Percentiles rank a stretch among this genome's conserved stretches.
Conservation (phyloP, 164 flowering plant genomes). For the Buxus sempervirens region DNA sequence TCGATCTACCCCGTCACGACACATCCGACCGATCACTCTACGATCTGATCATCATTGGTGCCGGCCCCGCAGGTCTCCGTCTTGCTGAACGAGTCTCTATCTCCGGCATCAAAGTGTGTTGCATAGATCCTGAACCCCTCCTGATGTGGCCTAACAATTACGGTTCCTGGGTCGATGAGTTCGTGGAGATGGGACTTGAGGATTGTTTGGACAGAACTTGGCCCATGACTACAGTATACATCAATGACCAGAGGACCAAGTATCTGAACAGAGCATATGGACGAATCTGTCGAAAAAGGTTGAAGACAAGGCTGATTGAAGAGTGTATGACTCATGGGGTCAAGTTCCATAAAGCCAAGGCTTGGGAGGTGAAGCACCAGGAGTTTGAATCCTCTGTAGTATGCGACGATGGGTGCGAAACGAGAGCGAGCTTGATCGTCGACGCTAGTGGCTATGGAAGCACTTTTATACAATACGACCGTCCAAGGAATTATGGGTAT, state of each 20-base stretch:
- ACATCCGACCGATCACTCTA: conserved; percentile 30
- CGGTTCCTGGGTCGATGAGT: conserved; percentile 87
- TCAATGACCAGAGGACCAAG: conserved; percentile 52
- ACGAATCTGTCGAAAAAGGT: conserved; percentile 41
- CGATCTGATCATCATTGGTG: conserved; percentile 61
- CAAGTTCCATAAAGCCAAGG: conserved; percentile 62
- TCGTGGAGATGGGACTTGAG: conserved; percentile 46
- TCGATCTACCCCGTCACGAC: conserved; percentile 39
- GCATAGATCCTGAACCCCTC: conserved; percentile 73
- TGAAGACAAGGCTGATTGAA: conserved; percentile 46
- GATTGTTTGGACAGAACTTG: conserved; percentile 63
- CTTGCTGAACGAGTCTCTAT: conserved; percentile 58
- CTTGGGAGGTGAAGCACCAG: conserved; percentile 48
- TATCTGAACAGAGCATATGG: conserved; percentile 62
- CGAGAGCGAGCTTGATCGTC: conserved; percentile 52
- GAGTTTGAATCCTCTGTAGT: conserved; percentile 50
- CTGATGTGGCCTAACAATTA: conserved; percentile 73
- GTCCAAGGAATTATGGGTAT: conserved; percentile 55
- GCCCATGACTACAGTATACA: conserved; percentile 48
- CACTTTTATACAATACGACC: conserved; percentile 39
- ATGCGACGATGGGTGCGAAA: conserved; percentile 60
- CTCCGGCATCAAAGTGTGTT: conserved; percentile 58
- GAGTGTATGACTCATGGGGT: conserved; percentile 45
- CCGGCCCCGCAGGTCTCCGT: conserved; percentile 77
- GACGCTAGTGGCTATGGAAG: conserved; percentile 74